These are phyloP conservation scores for Flaveria ramosissima DNA, from an alignment of 129 eudicot species.

Conservation along the genomic window DNA sequence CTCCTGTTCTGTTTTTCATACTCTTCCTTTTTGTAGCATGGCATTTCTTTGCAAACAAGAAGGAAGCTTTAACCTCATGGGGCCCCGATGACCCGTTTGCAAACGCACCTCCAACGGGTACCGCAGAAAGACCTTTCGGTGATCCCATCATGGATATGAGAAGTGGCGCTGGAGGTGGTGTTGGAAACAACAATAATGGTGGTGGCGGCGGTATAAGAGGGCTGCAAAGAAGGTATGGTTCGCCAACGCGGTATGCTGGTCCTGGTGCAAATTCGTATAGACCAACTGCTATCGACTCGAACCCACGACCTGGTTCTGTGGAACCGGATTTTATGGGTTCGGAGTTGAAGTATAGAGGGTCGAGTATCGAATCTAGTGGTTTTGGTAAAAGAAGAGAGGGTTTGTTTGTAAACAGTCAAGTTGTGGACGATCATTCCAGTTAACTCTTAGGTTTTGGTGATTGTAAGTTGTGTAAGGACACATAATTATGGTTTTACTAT, in stretches of 20 bases:
- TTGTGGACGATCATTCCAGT: conserved; percentile 59
- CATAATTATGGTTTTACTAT: conserved; percentile 34
- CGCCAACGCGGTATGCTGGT: conserved; percentile 66
- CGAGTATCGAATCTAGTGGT: conserved; percentile 61
- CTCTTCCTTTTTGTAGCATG: conserved; percentile 89
- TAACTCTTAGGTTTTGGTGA: conserved; percentile 33
- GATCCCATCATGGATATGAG: conserved; percentile 70
- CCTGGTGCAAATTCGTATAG: conserved; percentile 53
- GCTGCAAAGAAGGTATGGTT: conserved; percentile 69
- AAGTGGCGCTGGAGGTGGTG: conserved; percentile 43
- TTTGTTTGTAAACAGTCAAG: conserved; percentile 67
- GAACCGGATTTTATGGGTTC: conserved; percentile 68
- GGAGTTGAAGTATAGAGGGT: conserved; percentile 77
- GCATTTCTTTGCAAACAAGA: conserved; percentile 91
- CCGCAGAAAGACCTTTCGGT: conserved; percentile 58
- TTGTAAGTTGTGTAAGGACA: conserved; percentile 30
- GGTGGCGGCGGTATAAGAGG: conserved; percentile 60
- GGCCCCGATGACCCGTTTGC: conserved; percentile 93
- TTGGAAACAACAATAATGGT: conserved; percentile 47
- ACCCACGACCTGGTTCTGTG: conserved; percentile 56
- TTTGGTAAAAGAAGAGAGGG: conserved; percentile 76
- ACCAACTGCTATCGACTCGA: conserved; percentile 47
- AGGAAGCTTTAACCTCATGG: conserved; percentile 91
- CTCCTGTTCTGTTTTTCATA: conserved; percentile 79
- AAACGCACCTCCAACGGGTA: conserved; percentile 61